Evolutionary conservation across 2,329 filamentous ascomycete species (phyloP), one percentile per base, ranked within the genome.

Genomic region (Xylariaceae sp.): DNA sequence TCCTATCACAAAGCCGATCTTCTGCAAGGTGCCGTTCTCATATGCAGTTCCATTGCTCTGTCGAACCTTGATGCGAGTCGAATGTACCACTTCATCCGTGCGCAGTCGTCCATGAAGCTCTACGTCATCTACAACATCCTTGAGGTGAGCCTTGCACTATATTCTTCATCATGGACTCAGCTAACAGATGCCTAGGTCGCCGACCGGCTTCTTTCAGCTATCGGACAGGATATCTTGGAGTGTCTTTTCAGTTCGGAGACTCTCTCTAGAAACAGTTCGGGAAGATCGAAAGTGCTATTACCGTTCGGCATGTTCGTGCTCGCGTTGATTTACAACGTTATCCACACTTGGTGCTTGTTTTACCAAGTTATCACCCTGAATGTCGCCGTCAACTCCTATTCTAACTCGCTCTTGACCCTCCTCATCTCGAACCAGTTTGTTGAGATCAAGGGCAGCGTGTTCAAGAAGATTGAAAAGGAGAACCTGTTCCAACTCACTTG

Each of bases 101-200:
- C 92, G 0, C 94, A 99, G 74, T 93, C 92, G 1, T 92, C 93
- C 6, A 97, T 99, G 76, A 99, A 99, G 72, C 82, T 99, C 9
- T 99, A 99, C 73, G 94, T 99, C 60, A 97, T 99, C 57, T 99
- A 96, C 79, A 99, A 99, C 70, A 90, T 97, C 39, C 84, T 99
- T 4, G 94, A 99, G 75, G 86, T 87, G 70, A 61, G 72, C 65
- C 10, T 37, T 18, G 3, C n/a, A 15, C 8, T 13, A 13, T 18
- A 30, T 15, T 47, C 48, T 18, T 52, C 9, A 4, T 0, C 5
- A 18, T 13, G 2, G 23, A 59, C 3, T 5, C 4, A 6, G 4
- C 56, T 58, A 48, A 52, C 18, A 1, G 1, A 5, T 51, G 11
- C 37, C 1, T 42, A 80, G 77, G 89, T 95, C 1, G 89, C 89